Conservation (phyloP, 306 rosid species). For the Alnus rubra region DNA sequence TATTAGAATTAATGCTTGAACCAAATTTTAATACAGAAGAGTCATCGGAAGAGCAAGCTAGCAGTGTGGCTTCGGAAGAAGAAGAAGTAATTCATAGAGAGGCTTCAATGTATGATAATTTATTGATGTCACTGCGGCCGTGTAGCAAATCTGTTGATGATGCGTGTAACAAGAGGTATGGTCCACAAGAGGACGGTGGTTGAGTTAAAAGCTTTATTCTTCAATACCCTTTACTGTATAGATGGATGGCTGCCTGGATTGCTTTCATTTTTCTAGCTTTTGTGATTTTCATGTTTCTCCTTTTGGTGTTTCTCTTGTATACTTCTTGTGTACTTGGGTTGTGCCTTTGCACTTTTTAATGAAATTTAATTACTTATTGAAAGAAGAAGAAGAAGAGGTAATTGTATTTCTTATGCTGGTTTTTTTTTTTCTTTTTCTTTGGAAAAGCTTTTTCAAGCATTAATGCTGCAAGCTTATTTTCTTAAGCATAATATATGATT, state of each 20-base stretch:
- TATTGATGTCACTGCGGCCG: slow-evolving; percentile 37
- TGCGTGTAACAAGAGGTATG: slow-evolving; percentile 45
- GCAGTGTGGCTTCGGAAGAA: slow-evolving; percentile 18
- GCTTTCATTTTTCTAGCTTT: no score
- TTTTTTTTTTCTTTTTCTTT: not conserved
- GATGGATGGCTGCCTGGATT: no score
- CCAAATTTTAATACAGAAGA: slow-evolving; percentile 15
- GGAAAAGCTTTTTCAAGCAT: not conserved
- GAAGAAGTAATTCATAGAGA: slow-evolving; percentile 28
- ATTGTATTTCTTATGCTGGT: not conserved
- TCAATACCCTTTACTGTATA: no score
- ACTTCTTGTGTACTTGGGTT: no score
- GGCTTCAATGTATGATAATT: slow-evolving; percentile 40
- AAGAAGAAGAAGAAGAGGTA: no score
- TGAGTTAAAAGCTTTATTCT: no score
- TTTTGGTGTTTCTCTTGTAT: no score
- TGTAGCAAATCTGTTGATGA: slow-evolving; percentile 40
- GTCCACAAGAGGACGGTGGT: not conserved
- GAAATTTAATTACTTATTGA: no score
- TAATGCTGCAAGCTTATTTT: not conserved
- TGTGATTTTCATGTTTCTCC: no score
- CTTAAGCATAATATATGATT: not conserved
- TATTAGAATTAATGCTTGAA: not conserved
- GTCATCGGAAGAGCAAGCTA: slow-evolving; percentile 19
- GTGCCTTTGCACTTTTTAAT: no score